Evolutionary conservation across 768 basidiomycete species (phyloP), one percentile per base, ranked within the genome.

Genomic region (Podaxis rugospora): DNA sequence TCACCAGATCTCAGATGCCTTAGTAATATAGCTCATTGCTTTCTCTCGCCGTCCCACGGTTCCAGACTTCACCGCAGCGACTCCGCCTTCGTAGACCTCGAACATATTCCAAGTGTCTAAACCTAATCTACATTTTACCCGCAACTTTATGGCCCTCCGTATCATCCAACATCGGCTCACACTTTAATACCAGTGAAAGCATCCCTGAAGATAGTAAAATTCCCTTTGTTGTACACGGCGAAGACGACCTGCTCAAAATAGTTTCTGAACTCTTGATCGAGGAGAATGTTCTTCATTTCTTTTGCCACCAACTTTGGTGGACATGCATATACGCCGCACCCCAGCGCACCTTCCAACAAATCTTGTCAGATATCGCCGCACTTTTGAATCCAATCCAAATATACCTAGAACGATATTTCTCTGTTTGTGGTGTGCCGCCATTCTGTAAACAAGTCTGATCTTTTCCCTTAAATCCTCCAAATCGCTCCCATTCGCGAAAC

Each of bases 311-410:
- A 67, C 4, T 63, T 63, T 2, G 79, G 73, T 9, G 79, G 79
- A 62, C 78, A 79, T 5, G 39, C 59, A 61, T 80, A 80, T 0
- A 73, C 77, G 6, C 79, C 79, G 59, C 78, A 80, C 0, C 79
- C 79, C 70, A 80, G 76, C 6, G 78, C 78, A 63, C 76, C 78
- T 78, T 47, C 7, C 18, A 27, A 44, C 11, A 27, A 27, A 21
- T 14, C 10, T 16, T 11, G 13, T 37, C 35, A 39, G 21, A 2
- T 13, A 18, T 2, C 25, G 13, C 32, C 23, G 4, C 7, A 13
- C 23, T 11, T 4, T 32, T 3, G 25, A 23, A 18, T 23, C 28
- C 25, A 32, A 51, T 2, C 9, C 11, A 47, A 35, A 57, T 70
- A 18, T 65, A 79, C 79, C 79, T 13, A 80, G 70, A 0, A 80